phyloP scores from a whole-genome alignment of 2,329 filamentous ascomycete genomes.

The Colletotrichum sp. region DNA sequence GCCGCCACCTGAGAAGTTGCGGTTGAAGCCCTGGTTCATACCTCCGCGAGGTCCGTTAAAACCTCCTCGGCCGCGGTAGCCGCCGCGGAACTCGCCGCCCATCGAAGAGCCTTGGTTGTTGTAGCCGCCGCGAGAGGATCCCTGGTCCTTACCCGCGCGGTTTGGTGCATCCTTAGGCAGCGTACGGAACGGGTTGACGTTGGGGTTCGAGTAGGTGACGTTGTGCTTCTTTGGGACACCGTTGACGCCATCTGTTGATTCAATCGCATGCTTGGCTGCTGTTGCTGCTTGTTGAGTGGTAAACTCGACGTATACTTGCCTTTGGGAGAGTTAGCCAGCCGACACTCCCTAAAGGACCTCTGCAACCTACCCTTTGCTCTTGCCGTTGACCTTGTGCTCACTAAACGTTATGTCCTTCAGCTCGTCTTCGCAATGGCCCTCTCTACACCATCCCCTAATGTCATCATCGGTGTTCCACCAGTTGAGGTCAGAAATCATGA shows the following conservation, averaged over 20 bases:
- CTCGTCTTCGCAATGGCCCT: slow-evolving; percentile 82
- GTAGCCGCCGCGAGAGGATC: slow-evolving; percentile 57
- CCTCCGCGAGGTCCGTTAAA: slow-evolving; percentile 49
- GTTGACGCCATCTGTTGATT: slow-evolving; percentile 62
- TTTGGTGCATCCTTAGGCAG: slow-evolving; percentile 86
- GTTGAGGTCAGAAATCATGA: slow-evolving; percentile 87
- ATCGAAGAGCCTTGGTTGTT: slow-evolving; percentile 52
- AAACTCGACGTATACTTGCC: slow-evolving; percentile 86
- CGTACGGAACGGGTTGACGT: slow-evolving; percentile 87
- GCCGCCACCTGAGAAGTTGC: slow-evolving; percentile 34
- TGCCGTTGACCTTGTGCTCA: slow-evolving; percentile 98
- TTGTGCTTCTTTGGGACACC: slow-evolving; percentile 72
- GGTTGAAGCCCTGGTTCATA: slow-evolving; percentile 53
- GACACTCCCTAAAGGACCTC: neutral
- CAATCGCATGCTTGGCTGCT: slow-evolving; percentile 82
- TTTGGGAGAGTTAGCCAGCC: slow-evolving; percentile 29
- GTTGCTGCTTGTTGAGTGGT: slow-evolving; percentile 83
- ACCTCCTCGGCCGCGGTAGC: slow-evolving; percentile 57
- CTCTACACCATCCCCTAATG: slow-evolving; percentile 82
- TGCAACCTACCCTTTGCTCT: slow-evolving; percentile 84
- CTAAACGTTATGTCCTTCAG: slow-evolving; percentile 94
- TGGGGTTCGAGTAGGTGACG: slow-evolving; percentile 77
- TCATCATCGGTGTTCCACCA: slow-evolving; percentile 99
- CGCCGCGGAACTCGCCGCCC: slow-evolving; percentile 50
- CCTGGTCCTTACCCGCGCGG: slow-evolving; percentile 68